Evolutionary conservation across 345 rosid genomes (phyloP).

Genomic region (Luvunga scandens): DNA sequence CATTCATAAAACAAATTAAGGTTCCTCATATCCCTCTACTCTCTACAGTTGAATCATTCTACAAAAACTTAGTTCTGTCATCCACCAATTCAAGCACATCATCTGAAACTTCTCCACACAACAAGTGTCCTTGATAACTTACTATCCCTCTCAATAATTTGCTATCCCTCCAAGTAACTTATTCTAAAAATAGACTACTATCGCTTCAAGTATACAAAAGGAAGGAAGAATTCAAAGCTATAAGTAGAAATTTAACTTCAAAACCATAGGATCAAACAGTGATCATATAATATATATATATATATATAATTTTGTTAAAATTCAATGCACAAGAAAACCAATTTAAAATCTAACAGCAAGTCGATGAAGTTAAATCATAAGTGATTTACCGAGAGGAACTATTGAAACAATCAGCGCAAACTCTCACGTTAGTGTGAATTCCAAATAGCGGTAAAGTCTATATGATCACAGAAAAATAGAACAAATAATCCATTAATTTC

Average conservation of each 20-base stretch:
- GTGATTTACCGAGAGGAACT: slow-evolving; percentile 40
- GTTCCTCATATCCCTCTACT: neutral
- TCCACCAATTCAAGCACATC: neutral
- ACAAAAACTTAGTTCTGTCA: neutral
- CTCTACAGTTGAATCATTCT: neutral
- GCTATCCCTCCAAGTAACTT: neutral
- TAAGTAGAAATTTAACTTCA: neutral
- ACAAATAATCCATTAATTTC: neutral
- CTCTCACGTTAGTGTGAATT: slow-evolving; percentile 50
- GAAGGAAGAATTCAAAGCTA: neutral
- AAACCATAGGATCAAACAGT: neutral
- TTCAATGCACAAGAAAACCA: neutral
- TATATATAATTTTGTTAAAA: no score
- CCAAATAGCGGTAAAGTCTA: slow-evolving; percentile 70
- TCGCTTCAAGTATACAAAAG: neutral
- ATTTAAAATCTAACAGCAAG: neutral
- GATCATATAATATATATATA: neutral
- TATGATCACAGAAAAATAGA: slow-evolving; percentile 11
- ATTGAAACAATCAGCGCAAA: slow-evolving; percentile 63
- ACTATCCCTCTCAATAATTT: neutral
- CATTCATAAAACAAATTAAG: neutral
- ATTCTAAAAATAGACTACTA: neutral
- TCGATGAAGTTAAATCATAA: neutral
- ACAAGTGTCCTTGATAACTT: neutral
- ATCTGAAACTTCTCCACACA: neutral